A percentile compares a stretch with the other conserved stretches of the same genome.
These are phyloP conservation scores for Hypoxylon perforatum DNA, from an alignment of 495 filamentous ascomycete genomes.

Conservation along the genomic window DNA sequence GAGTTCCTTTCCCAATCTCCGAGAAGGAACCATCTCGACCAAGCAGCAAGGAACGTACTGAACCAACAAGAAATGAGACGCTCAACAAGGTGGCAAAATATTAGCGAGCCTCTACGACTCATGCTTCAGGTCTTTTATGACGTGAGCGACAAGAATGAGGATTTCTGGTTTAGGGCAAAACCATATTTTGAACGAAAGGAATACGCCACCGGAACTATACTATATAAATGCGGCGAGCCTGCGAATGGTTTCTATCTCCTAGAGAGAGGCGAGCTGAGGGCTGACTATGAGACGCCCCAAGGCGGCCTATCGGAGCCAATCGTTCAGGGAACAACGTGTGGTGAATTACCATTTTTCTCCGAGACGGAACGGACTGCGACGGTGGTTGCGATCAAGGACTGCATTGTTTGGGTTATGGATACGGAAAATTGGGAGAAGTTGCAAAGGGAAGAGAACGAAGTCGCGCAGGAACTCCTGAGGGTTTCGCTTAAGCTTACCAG, in stretches of 20 bases:
- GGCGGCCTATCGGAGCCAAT: slow-evolving; percentile 91
- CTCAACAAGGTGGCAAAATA: slow-evolving; percentile 75
- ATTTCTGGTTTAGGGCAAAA: slow-evolving; percentile 89
- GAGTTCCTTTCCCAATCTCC: slow-evolving; percentile 77
- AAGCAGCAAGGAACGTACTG: slow-evolving; percentile 79
- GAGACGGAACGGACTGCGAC: slow-evolving; percentile 88
- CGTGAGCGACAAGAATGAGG: slow-evolving; percentile 83
- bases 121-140: slow-evolving; percentile 93
- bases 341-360: slow-evolving; percentile 95
- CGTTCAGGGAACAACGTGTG: slow-evolving; percentile 93
- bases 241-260: slow-evolving; percentile 90
- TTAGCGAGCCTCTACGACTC: slow-evolving; percentile 88
- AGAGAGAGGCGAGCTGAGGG: slow-evolving; percentile 86
- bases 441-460: slow-evolving; percentile 74
- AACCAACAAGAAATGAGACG: slow-evolving; percentile 61
- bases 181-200: slow-evolving; percentile 76
- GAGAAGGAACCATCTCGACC: slow-evolving; percentile 77
- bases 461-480: slow-evolving; percentile 85
- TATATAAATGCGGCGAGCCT: slow-evolving; percentile 78
- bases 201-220: slow-evolving; percentile 72
- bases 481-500: slow-evolving; percentile 87
- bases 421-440: slow-evolving; percentile 74
- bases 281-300: slow-evolving; percentile 89
- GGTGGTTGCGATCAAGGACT: slow-evolving; percentile 82
- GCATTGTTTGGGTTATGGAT: slow-evolving; percentile 84